These are phyloP conservation scores for Catenaria anguillulae DNA, from an alignment of 371 early-diverging fungal species.

Conservation along the genomic window DNA sequence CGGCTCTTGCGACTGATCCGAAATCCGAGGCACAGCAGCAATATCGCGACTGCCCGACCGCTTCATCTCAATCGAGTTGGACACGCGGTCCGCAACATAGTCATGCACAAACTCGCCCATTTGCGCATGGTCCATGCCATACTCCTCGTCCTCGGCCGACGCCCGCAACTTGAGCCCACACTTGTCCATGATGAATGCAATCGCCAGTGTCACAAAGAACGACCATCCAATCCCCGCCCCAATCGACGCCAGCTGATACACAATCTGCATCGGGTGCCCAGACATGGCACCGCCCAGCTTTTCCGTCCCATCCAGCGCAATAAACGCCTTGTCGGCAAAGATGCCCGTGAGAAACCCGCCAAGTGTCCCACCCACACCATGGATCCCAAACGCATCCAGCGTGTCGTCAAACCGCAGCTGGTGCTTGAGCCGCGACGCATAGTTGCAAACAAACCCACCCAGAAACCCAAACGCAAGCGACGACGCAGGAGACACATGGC, in stretches of 20 bases:
- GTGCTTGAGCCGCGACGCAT: slow-evolving; percentile 60
- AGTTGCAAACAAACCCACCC: slow-evolving; percentile 55
- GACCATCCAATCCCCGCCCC: slow-evolving; percentile 63
- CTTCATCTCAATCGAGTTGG: not conserved
- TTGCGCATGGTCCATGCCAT: slow-evolving; percentile 60
- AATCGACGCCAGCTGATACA: slow-evolving; percentile 62
- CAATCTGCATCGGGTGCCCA: slow-evolving; percentile 40
- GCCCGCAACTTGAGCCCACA: slow-evolving; percentile 63
- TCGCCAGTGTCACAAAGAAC: slow-evolving; percentile 52
- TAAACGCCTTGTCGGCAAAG: slow-evolving; percentile 55
- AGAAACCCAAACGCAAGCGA: slow-evolving; percentile 63
- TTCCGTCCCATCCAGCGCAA: slow-evolving; percentile 52
- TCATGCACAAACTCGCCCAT: slow-evolving; percentile 40
- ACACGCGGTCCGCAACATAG: not conserved
- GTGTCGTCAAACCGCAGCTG: slow-evolving; percentile 74
- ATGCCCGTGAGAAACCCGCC: slow-evolving; percentile 78
- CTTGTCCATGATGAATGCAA: slow-evolving; percentile 59
- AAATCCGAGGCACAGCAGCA: too few species aligned
- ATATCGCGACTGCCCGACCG: not conserved
- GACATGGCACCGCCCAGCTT: slow-evolving; percentile 45
- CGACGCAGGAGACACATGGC: slow-evolving; percentile 67
- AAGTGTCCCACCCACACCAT: slow-evolving; percentile 74
- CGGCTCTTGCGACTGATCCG: too few species aligned
- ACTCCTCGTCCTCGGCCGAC: slow-evolving; percentile 45
- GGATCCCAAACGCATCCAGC: slow-evolving; percentile 73